Percentiles rank a stretch among this genome's conserved stretches.
Conservation (phyloP, 108 stramenopile species). For the Nitzschia putrida region DNA sequence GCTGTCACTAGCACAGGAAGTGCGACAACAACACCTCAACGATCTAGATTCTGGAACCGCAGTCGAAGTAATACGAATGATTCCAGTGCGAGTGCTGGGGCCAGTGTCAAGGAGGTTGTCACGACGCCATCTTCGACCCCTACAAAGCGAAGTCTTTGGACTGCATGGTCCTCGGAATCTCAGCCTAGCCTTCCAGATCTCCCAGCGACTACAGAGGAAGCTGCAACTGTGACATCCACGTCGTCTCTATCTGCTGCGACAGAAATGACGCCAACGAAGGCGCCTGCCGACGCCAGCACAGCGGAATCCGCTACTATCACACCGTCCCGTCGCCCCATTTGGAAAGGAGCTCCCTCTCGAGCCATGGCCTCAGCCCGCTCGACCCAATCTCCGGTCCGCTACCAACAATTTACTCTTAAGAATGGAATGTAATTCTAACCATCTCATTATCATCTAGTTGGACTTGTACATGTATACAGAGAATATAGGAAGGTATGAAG, state of each 20-base stretch:
- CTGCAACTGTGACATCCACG: neutral
- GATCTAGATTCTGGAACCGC: conserved; percentile 21
- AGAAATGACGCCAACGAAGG: neutral
- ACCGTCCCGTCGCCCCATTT: conserved; percentile 8
- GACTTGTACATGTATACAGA: too few relatives aligned
- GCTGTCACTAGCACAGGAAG: neutral
- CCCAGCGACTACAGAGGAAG: neutral
- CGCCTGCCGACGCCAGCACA: neutral
- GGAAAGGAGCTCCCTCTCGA: neutral
- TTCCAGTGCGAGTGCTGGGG: neutral
- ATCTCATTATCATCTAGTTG: too few relatives aligned
- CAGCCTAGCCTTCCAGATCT: neutral
- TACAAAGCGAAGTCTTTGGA: too few relatives aligned
- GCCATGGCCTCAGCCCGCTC: too few relatives aligned
- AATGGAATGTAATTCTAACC: too few relatives aligned
- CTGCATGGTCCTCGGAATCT: neutral
- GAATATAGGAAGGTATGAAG: too few relatives aligned
- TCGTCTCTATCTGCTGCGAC: neutral
- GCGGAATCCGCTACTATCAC: neutral
- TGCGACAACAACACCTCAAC: neutral
- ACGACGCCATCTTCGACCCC: neutral
- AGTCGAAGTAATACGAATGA: conserved; percentile 9
- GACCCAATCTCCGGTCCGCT: too few relatives aligned
- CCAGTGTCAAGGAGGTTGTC: neutral
- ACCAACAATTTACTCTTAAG: too few relatives aligned